phyloP scores from a whole-genome alignment of 352 stramenopile genomes.

The Globisporangium apiculatum region DNA sequence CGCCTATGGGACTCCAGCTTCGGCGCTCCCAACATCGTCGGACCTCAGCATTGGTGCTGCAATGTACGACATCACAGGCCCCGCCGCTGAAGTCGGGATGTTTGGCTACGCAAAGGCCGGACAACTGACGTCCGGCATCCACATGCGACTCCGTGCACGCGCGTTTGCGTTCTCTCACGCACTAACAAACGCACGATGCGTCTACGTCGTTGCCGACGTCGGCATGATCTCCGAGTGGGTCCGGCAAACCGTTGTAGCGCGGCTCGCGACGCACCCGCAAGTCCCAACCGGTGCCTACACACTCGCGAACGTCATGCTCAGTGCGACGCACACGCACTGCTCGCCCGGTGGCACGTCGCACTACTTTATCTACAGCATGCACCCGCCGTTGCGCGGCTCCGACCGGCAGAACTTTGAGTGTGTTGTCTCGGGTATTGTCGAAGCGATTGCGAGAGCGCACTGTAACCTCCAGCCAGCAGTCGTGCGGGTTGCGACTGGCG shows the following conservation, averaged over 20 bases:
- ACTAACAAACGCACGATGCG: constrained; percentile 26
- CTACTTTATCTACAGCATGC: constrained; percentile 89
- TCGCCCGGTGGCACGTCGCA: constrained; percentile 86
- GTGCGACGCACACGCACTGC: constrained; percentile 90
- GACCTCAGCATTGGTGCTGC: constrained; percentile 53
- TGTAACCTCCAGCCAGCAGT: constrained; percentile 56
- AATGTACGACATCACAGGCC: constrained; percentile 84
- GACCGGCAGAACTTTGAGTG: constrained; percentile 87
- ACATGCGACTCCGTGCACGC: constrained; percentile 79
- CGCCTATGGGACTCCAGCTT: background rate
- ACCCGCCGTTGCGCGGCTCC: constrained; percentile 61
- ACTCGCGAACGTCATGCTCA: constrained; percentile 82
- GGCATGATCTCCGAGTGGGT: constrained; percentile 88
- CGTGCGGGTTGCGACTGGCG: constrained; percentile 54
- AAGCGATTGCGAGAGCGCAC: constrained; percentile 75
- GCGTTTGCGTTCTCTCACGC: constrained; percentile 71
- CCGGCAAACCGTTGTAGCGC: constrained; percentile 65
- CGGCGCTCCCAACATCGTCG: constrained; percentile 4
- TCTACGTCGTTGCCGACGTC: constrained; percentile 86
- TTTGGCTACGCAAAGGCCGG: constrained; percentile 81
- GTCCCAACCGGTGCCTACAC: constrained; percentile 42
- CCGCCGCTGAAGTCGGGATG: constrained; percentile 79
- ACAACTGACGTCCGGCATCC: constrained; percentile 75
- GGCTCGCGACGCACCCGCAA: constrained; percentile 40
- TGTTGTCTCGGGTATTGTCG: constrained; percentile 83